phyloP scores from a whole-genome alignment of 2,329 filamentous ascomycete genomes.

The Diaporthe australafricana region DNA sequence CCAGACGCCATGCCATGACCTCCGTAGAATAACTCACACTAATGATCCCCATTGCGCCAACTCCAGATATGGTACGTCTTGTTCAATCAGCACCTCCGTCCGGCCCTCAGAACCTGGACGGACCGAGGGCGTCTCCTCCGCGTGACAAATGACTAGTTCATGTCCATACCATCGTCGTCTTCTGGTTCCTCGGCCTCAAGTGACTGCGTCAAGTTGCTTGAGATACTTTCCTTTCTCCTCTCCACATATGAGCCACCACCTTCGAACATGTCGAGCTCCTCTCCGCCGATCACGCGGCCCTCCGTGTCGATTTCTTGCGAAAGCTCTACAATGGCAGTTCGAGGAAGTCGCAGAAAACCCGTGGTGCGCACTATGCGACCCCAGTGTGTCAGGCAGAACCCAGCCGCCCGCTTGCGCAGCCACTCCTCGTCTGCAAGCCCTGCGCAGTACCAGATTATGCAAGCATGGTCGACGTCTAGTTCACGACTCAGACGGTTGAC shows the following conservation, averaged over 20 bases:
- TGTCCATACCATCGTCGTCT: conserved; percentile 73
- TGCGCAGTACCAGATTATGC: conserved; percentile 95
- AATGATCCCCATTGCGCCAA: not conserved
- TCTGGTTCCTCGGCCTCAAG: conserved; percentile 68
- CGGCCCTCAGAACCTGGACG: not conserved
- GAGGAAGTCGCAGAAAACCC: conserved; percentile 85
- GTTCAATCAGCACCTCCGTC: not conserved
- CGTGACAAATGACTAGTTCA: conserved; percentile 50
- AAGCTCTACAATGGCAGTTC: conserved; percentile 85
- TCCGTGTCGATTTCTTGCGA: conserved; percentile 95
- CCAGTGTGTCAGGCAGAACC: conserved; percentile 94
- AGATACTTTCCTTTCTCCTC: conserved; percentile 68
- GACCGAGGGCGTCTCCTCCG: conserved; percentile 8
- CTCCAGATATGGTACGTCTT: not conserved
- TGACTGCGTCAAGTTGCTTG: conserved; percentile 68
- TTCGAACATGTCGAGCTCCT: conserved; percentile 75
- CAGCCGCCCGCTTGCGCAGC: conserved; percentile 88
- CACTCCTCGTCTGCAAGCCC: conserved; percentile 92
- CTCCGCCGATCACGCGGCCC: conserved; percentile 88
- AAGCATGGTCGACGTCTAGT: conserved; percentile 93
- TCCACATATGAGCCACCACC: conserved; percentile 54
- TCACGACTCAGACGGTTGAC: conserved; percentile 91
- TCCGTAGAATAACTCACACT: not conserved
- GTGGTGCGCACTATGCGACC: conserved; percentile 90
- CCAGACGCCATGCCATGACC: conserved; percentile 36